phyloP scores from a whole-genome alignment of 345 rosid species.

The Pistacia atlantica region DNA sequence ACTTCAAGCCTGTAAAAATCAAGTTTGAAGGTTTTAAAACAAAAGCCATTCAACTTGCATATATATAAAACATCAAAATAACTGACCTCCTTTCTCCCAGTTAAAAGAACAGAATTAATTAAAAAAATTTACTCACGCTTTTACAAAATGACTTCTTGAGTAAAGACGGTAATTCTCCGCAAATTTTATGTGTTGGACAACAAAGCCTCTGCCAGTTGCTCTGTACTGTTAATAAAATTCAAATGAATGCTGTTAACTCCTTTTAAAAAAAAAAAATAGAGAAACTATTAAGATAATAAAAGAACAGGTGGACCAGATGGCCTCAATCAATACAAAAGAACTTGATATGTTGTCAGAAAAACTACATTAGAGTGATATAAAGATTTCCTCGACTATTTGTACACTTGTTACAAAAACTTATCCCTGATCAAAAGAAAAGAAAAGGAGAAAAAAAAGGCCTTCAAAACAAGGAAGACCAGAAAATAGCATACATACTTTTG shows the following conservation, averaged over 20 bases:
- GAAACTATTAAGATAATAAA: no score
- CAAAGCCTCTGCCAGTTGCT: constrained; percentile 99
- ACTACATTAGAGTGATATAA: no score
- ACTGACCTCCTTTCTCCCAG: neutral
- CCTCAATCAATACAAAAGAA: no score
- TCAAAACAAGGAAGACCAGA: neutral
- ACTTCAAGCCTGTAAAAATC: constrained; percentile 78
- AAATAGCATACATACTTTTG: constrained; percentile 58
- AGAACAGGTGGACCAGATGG: no score
- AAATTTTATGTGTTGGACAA: constrained; percentile 95
- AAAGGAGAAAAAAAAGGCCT: neutral
- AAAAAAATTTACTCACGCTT: constrained; percentile 69
- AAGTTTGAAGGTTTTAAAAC: constrained; percentile 18
- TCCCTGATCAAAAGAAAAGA: neutral
- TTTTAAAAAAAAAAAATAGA: no score
- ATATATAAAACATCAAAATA: neutral
- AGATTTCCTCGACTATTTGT: no score
- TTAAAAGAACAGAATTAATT: constrained; percentile 1
- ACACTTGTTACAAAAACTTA: no score
- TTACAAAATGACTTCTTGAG: constrained; percentile 96
- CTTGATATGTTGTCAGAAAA: no score
- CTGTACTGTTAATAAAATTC: constrained; percentile 64
- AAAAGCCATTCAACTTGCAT: constrained; percentile 13
- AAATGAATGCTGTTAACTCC: constrained; percentile 15
- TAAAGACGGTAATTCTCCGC: constrained; percentile 97